Percentiles rank a stretch among this genome's conserved stretches.
phyloP scores from a whole-genome alignment of 2,329 filamentous ascomycete species.

The Penicillium italicum region DNA sequence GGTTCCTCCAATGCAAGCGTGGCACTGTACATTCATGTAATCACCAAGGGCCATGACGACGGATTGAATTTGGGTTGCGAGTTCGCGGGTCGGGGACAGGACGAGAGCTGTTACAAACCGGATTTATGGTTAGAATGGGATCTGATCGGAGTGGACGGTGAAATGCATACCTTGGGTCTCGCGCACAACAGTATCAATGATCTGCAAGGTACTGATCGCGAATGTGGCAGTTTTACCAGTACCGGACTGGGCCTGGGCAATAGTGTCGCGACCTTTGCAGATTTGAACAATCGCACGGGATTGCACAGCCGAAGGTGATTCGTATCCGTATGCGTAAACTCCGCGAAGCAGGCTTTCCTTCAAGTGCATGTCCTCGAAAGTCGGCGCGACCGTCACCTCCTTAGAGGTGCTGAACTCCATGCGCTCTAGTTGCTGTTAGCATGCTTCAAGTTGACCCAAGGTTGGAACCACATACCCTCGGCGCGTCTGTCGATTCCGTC shows the following conservation, averaged over 20 bases:
- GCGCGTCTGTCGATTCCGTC: constrained; percentile 88
- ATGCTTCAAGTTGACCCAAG: constrained; percentile 10
- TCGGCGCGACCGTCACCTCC: constrained; percentile 89
- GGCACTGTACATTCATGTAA: constrained; percentile 99
- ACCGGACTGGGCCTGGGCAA: constrained; percentile 94
- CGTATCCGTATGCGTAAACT: constrained; percentile 97
- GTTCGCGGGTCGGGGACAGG: constrained; percentile 88
- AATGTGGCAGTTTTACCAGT: constrained; percentile 97
- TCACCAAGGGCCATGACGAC: constrained; percentile 98
- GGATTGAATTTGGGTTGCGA: constrained; percentile 99
- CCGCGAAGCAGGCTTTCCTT: constrained; percentile 97
- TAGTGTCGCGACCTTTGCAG: constrained; percentile 98
- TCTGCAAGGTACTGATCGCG: constrained; percentile 91
- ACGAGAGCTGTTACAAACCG: constrained; percentile 63
- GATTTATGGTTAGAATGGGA: constrained; percentile 8
- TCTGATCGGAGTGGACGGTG: background rate
- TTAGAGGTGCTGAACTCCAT: constrained; percentile 99
- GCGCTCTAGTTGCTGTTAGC: constrained; percentile 57
- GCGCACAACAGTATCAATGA: constrained; percentile 88
- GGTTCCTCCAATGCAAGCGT: constrained; percentile 98
- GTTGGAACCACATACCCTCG: constrained; percentile 52
- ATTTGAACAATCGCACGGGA: constrained; percentile 98
- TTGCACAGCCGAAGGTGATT: constrained; percentile 95
- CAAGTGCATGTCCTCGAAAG: constrained; percentile 92
- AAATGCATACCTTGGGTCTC: constrained; percentile 66